Base-by-base conservation (phyloP, 306 rosid species). In the Elaeagnus macrophylla region DNA sequence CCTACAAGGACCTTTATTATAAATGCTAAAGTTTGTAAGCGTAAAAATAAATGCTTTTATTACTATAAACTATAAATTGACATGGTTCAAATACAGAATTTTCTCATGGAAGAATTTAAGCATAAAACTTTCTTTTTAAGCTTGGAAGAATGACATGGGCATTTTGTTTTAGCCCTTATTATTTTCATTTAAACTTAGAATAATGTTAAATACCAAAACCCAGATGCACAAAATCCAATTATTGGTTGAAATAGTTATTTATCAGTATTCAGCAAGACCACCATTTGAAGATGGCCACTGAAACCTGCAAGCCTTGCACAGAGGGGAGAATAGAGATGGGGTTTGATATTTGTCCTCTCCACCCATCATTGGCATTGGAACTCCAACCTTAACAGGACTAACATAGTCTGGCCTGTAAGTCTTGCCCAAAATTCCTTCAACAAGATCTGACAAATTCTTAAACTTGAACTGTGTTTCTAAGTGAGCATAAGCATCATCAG, bases 341-440 rank as follows among this genome's bases (percentile, higher is more conserved):
- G 86, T 77, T 16, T 67, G 66, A 69, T 85, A 85, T 70, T 68
- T 85, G 67, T 77, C 71, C 68, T 81, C 94, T 13, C 94, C 86
- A 51, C 89, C 86, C 84, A 82, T 82, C 81, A 76, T 81, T 42
- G 94, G 91, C 95, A 80, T 83, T 12, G 78, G 57, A 63, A 86
- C 91, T 9, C 91, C 80, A 57, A 75, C 71, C 73, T 86, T 86
- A 0, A 78, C 91, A n/a, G 88, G 78, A 67, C 81, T 86, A 61
- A 78, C 74, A 49, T 86, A 82, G 6, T 73, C 74, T 19, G 85
- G 81, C 70, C 81, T 65, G 59, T 82, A 86, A 45, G 91, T 82
- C 78, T 83, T 79, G 8, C 91, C 88, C 77, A 86, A 57, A 62
- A 86, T 75, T 40, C 95, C 95, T 53, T 86, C 85, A 59, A 83